phyloP scores from a whole-genome alignment of 83 land plant genomes.

The Diphasiastrum complanatum region DNA sequence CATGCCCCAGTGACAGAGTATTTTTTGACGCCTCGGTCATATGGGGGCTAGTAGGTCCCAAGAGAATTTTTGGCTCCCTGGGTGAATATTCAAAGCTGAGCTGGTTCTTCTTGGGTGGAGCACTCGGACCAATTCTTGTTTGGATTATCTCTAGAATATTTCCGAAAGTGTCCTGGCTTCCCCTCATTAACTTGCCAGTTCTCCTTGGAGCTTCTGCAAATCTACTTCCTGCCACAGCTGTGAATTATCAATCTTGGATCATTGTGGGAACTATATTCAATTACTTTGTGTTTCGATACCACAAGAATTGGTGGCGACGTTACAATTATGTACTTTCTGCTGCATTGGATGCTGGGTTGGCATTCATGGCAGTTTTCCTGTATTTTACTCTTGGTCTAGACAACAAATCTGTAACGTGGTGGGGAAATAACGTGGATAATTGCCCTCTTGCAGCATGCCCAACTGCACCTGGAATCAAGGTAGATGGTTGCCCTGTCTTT shows the following conservation, averaged over 20 bases:
- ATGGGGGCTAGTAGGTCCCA: constrained; percentile 19
- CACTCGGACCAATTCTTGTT: constrained; percentile 45
- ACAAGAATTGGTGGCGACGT: constrained; percentile 18
- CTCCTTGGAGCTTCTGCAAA: constrained; percentile 58
- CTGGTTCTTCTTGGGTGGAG: constrained; percentile 20
- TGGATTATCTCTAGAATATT: constrained; percentile 42
- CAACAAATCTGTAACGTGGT: no score
- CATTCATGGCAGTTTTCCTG: neutral
- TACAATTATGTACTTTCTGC: constrained; percentile 19
- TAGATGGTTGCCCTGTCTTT: no score
- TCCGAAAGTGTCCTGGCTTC: constrained; percentile 58
- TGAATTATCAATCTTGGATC: constrained; percentile 8
- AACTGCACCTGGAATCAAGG: no score
- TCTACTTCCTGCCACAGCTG: constrained; percentile 2
- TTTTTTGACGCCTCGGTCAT: constrained; percentile 21
- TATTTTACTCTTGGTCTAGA: no score
- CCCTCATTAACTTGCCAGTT: constrained; percentile 68
- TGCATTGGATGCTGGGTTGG: constrained; percentile 14
- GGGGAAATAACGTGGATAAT: no score
- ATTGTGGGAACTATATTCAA: constrained; percentile 15
- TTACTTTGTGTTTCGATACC: constrained; percentile 1
- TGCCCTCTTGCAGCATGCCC: no score
- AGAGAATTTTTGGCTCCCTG: constrained; percentile 13
- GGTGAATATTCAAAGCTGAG: constrained; percentile 7
- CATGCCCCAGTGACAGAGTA: constrained; percentile 14